Evolutionary conservation across 2,329 filamentous ascomycete genomes (phyloP), one percentile per base, ranked within the genome.

Genomic region (Ophiostoma australiae): DNA sequence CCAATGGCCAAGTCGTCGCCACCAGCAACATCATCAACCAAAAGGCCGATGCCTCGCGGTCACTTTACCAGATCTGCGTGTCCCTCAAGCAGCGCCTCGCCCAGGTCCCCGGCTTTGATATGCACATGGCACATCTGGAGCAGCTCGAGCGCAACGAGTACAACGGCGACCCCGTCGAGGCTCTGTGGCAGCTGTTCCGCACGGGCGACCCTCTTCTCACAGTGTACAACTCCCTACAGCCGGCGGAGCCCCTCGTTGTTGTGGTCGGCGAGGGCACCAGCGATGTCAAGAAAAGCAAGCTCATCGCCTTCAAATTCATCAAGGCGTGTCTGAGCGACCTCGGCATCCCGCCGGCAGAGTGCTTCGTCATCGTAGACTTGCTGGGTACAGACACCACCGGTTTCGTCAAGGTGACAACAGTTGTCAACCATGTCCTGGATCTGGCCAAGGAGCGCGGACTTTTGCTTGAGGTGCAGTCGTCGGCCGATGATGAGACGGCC

Each of bases 1-100:
- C 84, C 67, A 87, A 84, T 72, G 88, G 88, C 66, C 87, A 87
- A 72, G 87, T 94, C 73, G 83, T 92, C 76, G 91, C 93, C 73
- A 93, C 91, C 72, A 87, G 91, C 79, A 97, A 97, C 80, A 97
- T 99, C 79, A 97, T 99, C 84, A 99, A 99, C 82, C 92, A 94
- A 80, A 91, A 92, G 79, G 95, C 94, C 79, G 94, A 97, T 79
- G 94, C 95, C 75, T 92, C 92, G 71, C 87, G 90, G 72, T 97
- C 94, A 13, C 87, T 99, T 33, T 99, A 97, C 80, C 94, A 98
- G 80, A 97, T 97, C 80, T 98, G 95, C 79, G 86, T 97, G 75
- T 89, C 90, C 70, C 84, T 98, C 73, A 92, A 92, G 78, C 89
- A 90, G 81, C 89, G 95, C 74, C 84, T 99, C 73, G 86, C 89